Conservation (phyloP, 768 basidiomycete genomes). For the Leucocoprinus leucothites region DNA sequence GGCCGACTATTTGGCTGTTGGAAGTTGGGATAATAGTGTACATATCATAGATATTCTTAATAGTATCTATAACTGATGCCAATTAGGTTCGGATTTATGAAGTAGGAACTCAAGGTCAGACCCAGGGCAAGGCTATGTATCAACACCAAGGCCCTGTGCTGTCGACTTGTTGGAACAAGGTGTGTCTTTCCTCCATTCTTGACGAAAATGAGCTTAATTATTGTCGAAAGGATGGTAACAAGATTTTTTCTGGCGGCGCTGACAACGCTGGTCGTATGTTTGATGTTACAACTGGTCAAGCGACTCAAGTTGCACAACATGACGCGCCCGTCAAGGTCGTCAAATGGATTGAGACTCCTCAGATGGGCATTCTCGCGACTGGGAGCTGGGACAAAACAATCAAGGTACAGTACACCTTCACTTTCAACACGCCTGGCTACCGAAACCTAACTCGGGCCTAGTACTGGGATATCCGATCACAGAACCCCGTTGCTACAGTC, state of each 20-base stretch:
- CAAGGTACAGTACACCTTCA: conserved; percentile 53
- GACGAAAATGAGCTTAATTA: conserved; percentile 10
- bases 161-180: conserved; percentile 89
- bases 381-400: conserved; percentile 98
- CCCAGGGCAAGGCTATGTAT: conserved; percentile 89
- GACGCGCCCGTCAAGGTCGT: conserved; percentile 86
- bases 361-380: conserved; percentile 77
- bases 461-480: conserved; percentile 90
- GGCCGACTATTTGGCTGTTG: conserved; percentile 89
- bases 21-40: conserved; percentile 93
- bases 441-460: conserved; percentile 24
- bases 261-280: conserved; percentile 96
- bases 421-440: background rate
- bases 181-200: conserved; percentile 27
- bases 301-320: conserved; percentile 84
- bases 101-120: conserved; percentile 74
- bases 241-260: conserved; percentile 88
- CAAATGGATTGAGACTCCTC: conserved; percentile 75
- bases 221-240: conserved; percentile 72
- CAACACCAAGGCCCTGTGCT: conserved; percentile 88
- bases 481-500: conserved; percentile 75
- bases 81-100: conserved; percentile 90
- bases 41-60: conserved; percentile 17
- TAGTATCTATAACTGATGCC: conserved; percentile 13
- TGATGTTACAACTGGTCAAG: conserved; percentile 80